These are phyloP conservation scores for Penicillium canariense DNA, from an alignment of 495 filamentous ascomycete genomes.

Conservation along the genomic window DNA sequence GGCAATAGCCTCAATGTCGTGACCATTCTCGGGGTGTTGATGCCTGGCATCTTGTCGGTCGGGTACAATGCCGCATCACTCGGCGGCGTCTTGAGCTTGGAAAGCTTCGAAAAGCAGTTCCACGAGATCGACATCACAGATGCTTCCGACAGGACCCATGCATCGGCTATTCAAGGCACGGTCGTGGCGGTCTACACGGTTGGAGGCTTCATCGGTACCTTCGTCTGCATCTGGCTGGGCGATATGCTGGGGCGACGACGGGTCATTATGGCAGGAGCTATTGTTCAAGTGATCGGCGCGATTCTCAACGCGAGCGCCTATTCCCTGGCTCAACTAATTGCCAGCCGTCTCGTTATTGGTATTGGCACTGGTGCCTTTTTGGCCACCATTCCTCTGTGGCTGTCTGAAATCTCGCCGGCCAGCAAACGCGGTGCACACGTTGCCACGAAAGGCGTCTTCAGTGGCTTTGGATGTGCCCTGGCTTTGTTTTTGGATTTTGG, in stretches of 20 bases:
- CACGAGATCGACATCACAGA: constrained; percentile 20
- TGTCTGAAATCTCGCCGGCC: constrained; percentile 58
- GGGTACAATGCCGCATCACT: constrained; percentile 26
- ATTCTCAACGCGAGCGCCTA: constrained; percentile 54
- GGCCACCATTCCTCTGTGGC: constrained; percentile 62
- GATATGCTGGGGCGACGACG: constrained; percentile 57
- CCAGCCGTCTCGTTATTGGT: constrained; percentile 50
- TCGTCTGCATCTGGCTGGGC: constrained; percentile 52
- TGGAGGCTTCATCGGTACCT: constrained; percentile 55
- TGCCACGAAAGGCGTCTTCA: constrained; percentile 57
- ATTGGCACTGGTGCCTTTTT: constrained; percentile 61
- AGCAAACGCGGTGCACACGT: constrained; percentile 57
- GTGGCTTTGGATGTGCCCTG: constrained; percentile 54
- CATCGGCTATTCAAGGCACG: constrained; percentile 26
- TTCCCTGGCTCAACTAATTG: constrained; percentile 54
- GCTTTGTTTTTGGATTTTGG: constrained; percentile 55
- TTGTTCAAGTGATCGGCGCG: constrained; percentile 55
- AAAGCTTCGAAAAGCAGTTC: constrained; percentile 20
- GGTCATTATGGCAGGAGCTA: constrained; percentile 49
- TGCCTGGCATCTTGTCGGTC: constrained; percentile 25
- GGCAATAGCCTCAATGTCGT: constrained; percentile 27
- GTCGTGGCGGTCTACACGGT: constrained; percentile 59
- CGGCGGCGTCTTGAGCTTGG: constrained; percentile 23
- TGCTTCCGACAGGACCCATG: constrained; percentile 9
- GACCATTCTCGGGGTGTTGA: constrained; percentile 26